These are phyloP conservation scores for Castanea sativa DNA, from an alignment of 306 rosid species.

Conservation along the genomic window DNA sequence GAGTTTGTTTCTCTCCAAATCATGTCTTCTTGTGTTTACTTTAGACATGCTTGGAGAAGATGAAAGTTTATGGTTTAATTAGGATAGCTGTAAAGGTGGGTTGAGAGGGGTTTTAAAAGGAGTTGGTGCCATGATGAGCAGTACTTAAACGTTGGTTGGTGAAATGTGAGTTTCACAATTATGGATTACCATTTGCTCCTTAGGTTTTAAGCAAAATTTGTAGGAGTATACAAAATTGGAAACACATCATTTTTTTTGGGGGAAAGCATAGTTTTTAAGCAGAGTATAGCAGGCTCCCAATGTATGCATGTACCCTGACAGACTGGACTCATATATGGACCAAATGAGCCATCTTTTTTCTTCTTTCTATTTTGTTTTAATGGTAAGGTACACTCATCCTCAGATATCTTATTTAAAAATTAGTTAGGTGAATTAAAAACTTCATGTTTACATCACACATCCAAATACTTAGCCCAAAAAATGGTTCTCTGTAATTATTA, in stretches of 20 bases:
- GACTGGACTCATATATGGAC: no score
- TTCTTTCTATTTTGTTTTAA: no score
- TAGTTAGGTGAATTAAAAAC: neutral
- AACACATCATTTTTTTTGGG: neutral
- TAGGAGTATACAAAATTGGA: conserved; percentile 6
- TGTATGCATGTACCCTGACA: no score
- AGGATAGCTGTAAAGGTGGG: conserved; percentile 3
- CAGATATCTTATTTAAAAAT: neutral
- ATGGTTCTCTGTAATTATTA: neutral
- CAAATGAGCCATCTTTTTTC: no score
- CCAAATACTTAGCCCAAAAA: no score
- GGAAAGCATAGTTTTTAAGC: no score
- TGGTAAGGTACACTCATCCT: no score
- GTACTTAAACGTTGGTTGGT: conserved; percentile 56
- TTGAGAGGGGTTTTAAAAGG: conserved; percentile 21
- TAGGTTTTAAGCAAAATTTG: conserved; percentile 65
- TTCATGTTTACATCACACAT: neutral
- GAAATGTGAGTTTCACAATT: conserved; percentile 63
- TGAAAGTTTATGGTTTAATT: neutral
- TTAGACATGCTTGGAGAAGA: conserved; percentile 49
- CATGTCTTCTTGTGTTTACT: conserved; percentile 55
- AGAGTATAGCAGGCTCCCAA: no score
- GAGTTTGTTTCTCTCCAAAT: conserved; percentile 50
- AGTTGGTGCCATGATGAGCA: neutral
- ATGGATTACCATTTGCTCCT: conserved; percentile 43